phyloP scores from a whole-genome alignment of 257 asterid species.

The Cynanchum wilfordii region DNA sequence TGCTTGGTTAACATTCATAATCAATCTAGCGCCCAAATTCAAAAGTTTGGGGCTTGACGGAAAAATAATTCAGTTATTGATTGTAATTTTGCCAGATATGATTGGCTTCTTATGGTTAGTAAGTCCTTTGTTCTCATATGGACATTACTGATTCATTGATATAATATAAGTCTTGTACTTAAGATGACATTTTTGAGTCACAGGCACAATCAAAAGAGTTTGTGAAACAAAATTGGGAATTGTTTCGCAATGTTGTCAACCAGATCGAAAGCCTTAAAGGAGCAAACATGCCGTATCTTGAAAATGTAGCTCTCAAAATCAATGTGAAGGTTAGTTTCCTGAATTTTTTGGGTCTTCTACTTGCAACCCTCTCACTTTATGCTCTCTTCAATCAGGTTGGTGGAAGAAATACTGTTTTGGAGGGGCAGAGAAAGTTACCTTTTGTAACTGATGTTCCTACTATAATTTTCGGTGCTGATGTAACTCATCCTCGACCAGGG shows the following conservation, averaged over 20 bases:
- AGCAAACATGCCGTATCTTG: slow-evolving; percentile 46
- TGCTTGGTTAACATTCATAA: slow-evolving; percentile 31
- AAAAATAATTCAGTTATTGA: slow-evolving; percentile 49
- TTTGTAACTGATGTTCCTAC: slow-evolving; percentile 52
- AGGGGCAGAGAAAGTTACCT: slow-evolving; percentile 23
- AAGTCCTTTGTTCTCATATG: neutral
- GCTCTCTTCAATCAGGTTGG: slow-evolving; percentile 48
- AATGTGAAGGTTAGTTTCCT: slow-evolving; percentile 62
- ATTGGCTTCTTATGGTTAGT: slow-evolving; percentile 63
- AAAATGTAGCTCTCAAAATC: slow-evolving; percentile 67
- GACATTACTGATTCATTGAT: neutral
- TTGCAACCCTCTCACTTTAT: neutral
- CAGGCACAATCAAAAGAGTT: slow-evolving; percentile 63
- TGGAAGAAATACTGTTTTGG: slow-evolving; percentile 57
- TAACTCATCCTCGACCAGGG: slow-evolving; percentile 83
- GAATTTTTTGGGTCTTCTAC: neutral
- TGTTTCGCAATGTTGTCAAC: slow-evolving; percentile 82
- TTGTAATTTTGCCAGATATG: slow-evolving; percentile 61
- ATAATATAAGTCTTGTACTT: slow-evolving; percentile 3
- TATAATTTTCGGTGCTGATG: slow-evolving; percentile 86
- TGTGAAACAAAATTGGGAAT: slow-evolving; percentile 85
- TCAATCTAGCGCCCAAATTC: slow-evolving; percentile 16
- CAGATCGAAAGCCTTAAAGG: slow-evolving; percentile 28
- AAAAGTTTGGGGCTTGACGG: neutral
- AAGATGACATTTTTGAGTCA: neutral